Evolutionary conservation across 768 basidiomycete species (phyloP), one percentile per base, ranked within the genome.

Genomic region (Collybia nuda): DNA sequence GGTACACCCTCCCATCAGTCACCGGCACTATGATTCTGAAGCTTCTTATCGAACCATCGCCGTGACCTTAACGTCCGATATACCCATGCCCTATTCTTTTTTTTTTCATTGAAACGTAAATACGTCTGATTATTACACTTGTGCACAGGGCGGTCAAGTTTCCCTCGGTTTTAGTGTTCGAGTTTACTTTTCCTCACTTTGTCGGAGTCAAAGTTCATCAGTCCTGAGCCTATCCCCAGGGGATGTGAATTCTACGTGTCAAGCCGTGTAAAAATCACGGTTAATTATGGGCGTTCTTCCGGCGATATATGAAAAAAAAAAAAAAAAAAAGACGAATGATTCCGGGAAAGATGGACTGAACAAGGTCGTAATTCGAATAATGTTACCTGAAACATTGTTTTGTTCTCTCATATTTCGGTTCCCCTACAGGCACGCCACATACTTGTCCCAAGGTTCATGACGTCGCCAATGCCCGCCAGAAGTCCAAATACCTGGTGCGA

Each of bases 1-100:
- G 26, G 42, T 46, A 44, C 50, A 53, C 60, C 67, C 63, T 71
- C 64, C 69, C 75, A 80, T 77, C 76, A 79, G 69, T 77, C 75
- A 75, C 72, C 14, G n/a, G n/a, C n/a, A n/a, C n/a, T n/a, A n/a
- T n/a, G n/a, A n/a, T n/a, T n/a, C 12, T 9, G 32, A 32, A 32
- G 32, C 32, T 52, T 67, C 68, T 76, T 77, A 77, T 77, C 54
- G 42, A 52, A 42, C 78, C 63, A 64, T 62, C 67, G 24, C 24
- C 24, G 24, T 26, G 24, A 26, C 24, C 67, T 69, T 68, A 62
- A 51, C 55, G 47, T 40, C 26, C 43, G 9, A 49, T 49, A 53
- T 49, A 53, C 50, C 22, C 48, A 53, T 54, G 43, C 51, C 47
- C 38, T 52, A 47, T 47, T 40, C 54, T 44, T n/a, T 49, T n/a